Base-by-base conservation (phyloP, 345 rosid genomes). In the Gossypium turneri region DNA sequence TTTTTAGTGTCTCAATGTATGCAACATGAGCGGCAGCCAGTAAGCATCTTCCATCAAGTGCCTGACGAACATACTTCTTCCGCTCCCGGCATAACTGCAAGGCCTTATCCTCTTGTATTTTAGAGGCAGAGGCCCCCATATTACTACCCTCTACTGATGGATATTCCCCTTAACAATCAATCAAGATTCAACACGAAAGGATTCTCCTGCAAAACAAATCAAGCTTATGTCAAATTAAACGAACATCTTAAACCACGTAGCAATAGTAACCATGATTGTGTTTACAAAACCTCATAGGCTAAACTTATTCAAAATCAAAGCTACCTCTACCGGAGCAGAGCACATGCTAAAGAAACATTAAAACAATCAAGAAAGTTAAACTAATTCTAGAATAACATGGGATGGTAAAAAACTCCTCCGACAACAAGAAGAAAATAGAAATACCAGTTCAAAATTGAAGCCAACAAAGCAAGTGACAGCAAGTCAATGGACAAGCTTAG, bases 11-110 rank as follows among this genome's bases (percentile, higher is more conserved):
- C 76, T 91, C 90, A 17, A 95, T 84, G 71, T 89, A 95, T 20
- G 85, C 78, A 67, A 88, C 79, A 55, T 95, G 99, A 76, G 97
- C 85, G 44, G 92, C 90, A 4, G 96, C 97, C 56, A 95, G 84
- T 63, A 90, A 86, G 76, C 93, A 91, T 79, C 98, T 85, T 17
- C 98, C 99, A 85, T 95, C 94, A 7, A 95, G 96, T 48, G 98
- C 97, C 84, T 91, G 98, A 79, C 86, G 80, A 16, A 95, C 90
- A 72, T 80, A 90, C 71, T 90, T 93, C 84, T 85, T 95, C 79
- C 99, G 89, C 70, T 91, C 98, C 7, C 94, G 86, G 81, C 99
- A 95, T 73, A 95, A 85, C 83, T 82, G 90, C 84, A 95, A 81
- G 73, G 96, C 97, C 83, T 89, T 85, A 68, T 90, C 98, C 84